Evolutionary conservation across 352 stramenopile genomes (phyloP), one percentile per base, ranked within the genome.

Genomic region (Phytophthora cactorum): DNA sequence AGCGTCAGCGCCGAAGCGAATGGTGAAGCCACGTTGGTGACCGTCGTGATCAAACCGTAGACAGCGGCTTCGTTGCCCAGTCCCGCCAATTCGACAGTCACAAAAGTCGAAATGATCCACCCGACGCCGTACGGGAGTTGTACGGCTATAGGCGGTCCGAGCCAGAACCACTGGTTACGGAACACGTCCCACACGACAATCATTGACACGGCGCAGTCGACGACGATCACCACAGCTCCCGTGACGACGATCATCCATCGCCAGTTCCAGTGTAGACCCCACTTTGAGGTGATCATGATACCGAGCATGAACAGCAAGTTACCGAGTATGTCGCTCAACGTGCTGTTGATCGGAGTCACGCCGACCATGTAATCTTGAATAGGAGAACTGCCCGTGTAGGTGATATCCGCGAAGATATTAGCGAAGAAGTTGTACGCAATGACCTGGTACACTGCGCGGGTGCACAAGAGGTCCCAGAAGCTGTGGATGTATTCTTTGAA

Each of bases 31-130:
- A 34, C 31, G 31, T 75, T 71, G 38, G 14, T 34, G 22, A 75
- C 68, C 3, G 52, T 71, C 1, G 68, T 71, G 25, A 71, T 46
- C 12, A 75, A 38, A 6, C 67, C 67, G 17, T 75, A 75, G 4
- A 75, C 55, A 5, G 62, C 67, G 8, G 32, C 67, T 22, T 75
- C 67, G 28, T 75, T 75, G 34, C 67, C 67, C 2, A 70, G 9
- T 7, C 51, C 32, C 2, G 57, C 38, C 5, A 75, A 56, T 44
- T 75, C 67, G 0, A 75, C 67, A 12, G 53, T 68, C 11, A 72
- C 52, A n/a, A 66, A 75, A 3, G 54, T 69, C 4, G 65, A 61
- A 11, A 86, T 72, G 44, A 86, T 81, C 54, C 78, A 84, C 10
- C 73, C 63, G 7, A 83, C 68, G 22, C 78, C 75, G 46, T 72